Evolutionary conservation across 768 basidiomycete genomes (phyloP).

Genomic region (Hygrophorus russula): DNA sequence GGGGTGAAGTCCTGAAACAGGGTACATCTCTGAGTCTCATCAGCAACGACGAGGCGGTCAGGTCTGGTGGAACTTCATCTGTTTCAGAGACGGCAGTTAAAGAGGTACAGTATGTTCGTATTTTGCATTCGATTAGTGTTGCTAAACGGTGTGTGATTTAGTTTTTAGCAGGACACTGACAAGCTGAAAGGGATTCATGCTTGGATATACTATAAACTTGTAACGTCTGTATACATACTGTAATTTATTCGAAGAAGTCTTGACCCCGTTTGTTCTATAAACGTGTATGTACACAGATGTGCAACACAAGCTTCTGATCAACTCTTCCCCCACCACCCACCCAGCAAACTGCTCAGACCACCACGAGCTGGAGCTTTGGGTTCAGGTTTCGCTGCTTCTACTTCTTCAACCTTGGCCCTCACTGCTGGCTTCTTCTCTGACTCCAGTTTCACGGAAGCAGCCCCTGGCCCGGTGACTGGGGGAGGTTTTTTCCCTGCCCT

Average conservation of each 20-base stretch:
- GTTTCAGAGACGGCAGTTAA: conserved; percentile 44
- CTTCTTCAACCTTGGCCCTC: conserved; percentile 45
- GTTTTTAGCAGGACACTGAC: neutral
- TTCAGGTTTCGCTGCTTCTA: conserved; percentile 37
- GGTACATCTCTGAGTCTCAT: conserved; percentile 55
- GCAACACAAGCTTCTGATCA: conserved; percentile 14
- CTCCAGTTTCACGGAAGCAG: conserved; percentile 14
- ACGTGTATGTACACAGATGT: no score
- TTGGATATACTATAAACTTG: no score
- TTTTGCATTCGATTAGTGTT: no score
- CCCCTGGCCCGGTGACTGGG: conserved; percentile 12
- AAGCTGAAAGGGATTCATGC: no score
- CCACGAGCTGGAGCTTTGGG: conserved; percentile 31
- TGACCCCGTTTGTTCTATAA: neutral
- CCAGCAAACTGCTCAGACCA: conserved; percentile 57
- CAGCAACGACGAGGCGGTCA: conserved; percentile 46
- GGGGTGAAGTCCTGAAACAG: conserved; percentile 39
- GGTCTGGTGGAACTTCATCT: conserved; percentile 43
- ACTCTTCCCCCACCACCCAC: conserved; percentile 73
- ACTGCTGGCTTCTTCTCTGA: conserved; percentile 36
- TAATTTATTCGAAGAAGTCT: no score
- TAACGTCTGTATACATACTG: no score
- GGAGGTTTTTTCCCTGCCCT: conserved; percentile 49
- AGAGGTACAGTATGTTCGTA: conserved; percentile 36
- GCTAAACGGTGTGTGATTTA: neutral